Evolutionary conservation across 257 asterid species (phyloP), one percentile per base, ranked within the genome.

Genomic region (Lycium barbarum): DNA sequence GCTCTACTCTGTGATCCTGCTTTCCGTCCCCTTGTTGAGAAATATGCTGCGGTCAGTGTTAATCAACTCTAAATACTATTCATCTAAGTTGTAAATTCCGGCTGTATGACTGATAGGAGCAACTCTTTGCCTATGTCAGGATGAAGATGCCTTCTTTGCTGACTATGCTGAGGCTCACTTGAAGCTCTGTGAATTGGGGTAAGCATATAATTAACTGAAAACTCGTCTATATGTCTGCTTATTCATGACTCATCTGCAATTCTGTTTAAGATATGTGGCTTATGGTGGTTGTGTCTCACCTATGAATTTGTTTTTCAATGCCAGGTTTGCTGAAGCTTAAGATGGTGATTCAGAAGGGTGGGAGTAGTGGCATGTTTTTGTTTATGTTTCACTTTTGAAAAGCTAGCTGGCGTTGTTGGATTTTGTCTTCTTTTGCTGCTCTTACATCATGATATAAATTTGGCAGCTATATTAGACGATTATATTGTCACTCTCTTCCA

Each of bases 121-220:
- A 5, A 36, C 6, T 9, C 65, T 74, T 78, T 81, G 68, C 18
- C n/a, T 76, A 8, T 43, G 38, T 26, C 83, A 93, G 98, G 95
- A 93, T 70, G 98, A 95, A 89, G 98, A 95, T 81, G 95, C 95
- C 12, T 95, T 95, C 90, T 95, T 93, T 76, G 91, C 92, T 12
- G 97, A 93, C 72, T 93, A 95, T 82, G 97, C 97, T 3, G 92
- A 49, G 62, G 90, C 97, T 83, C 98, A 94, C 86, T 11, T 65
- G 93, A 93, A 91, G 85, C 97, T 94, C 40, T 93, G 94, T 53
- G 98, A 94, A 79, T 85, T 94, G 88, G 97, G 97, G 97, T 94
- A 88, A 87, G 85, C 33, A 59, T 59, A 59, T 59, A 59, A 3
- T 18, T 59, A 59, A 7, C 18, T 59, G 33, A 59, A 59, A 6